Conservation (phyloP, 352 stramenopile species). For the Plasmopara halstedii region DNA sequence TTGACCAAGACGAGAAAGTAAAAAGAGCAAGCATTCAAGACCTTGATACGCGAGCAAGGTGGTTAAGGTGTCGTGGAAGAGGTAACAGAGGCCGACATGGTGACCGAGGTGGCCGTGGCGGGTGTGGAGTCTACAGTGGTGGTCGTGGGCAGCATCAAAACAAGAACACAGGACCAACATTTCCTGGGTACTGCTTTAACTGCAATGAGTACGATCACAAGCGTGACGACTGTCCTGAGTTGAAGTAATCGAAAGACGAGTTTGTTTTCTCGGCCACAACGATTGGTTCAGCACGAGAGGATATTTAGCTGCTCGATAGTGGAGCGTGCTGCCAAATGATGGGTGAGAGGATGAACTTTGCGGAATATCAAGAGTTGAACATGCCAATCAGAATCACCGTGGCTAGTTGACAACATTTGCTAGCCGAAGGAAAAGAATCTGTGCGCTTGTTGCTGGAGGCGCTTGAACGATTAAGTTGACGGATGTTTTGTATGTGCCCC, state of each 20-base stretch:
- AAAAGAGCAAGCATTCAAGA: slow-evolving; percentile 12
- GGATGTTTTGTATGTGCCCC: neutral
- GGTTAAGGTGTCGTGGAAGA: too few relatives aligned
- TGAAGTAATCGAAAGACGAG: neutral
- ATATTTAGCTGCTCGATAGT: slow-evolving; percentile 16
- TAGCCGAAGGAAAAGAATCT: neutral
- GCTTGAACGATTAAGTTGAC: neutral
- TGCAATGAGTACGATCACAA: neutral
- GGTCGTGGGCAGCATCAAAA: neutral
- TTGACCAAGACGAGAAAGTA: slow-evolving; percentile 3
- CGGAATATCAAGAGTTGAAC: neutral
- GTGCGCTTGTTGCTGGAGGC: neutral
- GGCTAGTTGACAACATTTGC: neutral
- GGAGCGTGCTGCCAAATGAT: slow-evolving; percentile 1
- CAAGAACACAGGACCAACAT: neutral
- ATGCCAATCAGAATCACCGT: neutral
- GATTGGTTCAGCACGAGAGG: neutral
- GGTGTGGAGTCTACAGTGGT: neutral
- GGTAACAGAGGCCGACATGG: too few relatives aligned
- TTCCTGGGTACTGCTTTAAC: neutral
- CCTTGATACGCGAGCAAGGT: neutral
- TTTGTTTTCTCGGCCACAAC: slow-evolving; percentile 4
- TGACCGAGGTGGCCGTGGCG: neutral
- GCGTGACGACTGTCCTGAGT: neutral
- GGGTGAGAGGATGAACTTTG: neutral